Percentiles rank a stretch among this genome's conserved stretches.
Conservation (phyloP, 1,284 basidiomycete species). For the Wallemia mellicola region DNA sequence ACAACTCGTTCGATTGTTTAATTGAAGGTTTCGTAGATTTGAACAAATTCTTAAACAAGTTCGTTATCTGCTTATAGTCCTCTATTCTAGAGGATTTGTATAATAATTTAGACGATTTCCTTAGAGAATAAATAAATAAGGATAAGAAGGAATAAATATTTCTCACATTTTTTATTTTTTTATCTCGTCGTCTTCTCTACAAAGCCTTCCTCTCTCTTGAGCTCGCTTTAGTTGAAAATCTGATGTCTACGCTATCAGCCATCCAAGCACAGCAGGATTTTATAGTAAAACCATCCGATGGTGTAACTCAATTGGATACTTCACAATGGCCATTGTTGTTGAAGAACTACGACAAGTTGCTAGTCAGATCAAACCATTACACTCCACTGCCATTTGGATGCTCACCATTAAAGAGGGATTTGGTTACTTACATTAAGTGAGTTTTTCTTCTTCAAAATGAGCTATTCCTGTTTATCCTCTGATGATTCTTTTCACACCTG, state of each 20-base stretch:
- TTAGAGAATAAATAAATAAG: no score
- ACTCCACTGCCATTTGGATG: constrained; percentile 81
- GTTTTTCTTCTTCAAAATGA: constrained; percentile 6
- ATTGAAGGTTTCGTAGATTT: not conserved
- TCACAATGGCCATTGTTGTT: constrained; percentile 91
- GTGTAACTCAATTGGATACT: constrained; percentile 30
- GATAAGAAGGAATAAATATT: no score
- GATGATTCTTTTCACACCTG: not conserved
- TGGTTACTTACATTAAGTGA: constrained; percentile 64
- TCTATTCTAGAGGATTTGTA: not conserved
- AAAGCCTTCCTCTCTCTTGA: not conserved
- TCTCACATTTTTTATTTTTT: not conserved
- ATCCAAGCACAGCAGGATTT: constrained; percentile 12
- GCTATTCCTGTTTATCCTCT: not conserved
- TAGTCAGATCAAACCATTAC: constrained; percentile 85
- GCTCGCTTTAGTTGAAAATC: not conserved
- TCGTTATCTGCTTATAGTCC: not conserved
- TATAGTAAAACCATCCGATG: constrained; percentile 17
- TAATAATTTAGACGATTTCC: no score
- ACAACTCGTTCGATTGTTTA: not conserved
- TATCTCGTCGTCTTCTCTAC: not conserved
- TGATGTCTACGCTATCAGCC: constrained; percentile 1
- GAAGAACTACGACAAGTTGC: constrained; percentile 94
- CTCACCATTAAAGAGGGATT: constrained; percentile 77
- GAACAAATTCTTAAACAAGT: not conserved